Evolutionary conservation across 176 grass and related monocot species (phyloP).

Genomic region (Musa acuminata): DNA sequence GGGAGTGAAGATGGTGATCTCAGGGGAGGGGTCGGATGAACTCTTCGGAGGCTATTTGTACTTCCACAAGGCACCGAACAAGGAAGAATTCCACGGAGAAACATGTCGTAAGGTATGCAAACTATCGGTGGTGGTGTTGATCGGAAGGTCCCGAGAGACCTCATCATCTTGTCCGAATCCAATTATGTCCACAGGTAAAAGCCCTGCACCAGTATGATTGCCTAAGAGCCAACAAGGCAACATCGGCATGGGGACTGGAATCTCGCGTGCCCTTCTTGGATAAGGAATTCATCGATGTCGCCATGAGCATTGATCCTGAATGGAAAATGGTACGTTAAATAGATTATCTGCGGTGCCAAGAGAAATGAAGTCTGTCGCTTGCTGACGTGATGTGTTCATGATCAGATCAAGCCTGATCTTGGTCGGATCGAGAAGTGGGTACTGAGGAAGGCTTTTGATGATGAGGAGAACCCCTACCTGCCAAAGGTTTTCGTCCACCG

Average conservation of each 20-base stretch:
- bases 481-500: conserved; percentile 42
- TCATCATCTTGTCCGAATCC: no score
- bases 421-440: conserved; percentile 93
- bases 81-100: conserved; percentile 87
- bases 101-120: conserved; percentile 74
- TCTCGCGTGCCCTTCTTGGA: conserved; percentile 95
- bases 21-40: conserved; percentile 89
- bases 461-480: conserved; percentile 79
- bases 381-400: background rate
- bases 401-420: conserved; percentile 53
- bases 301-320: conserved; percentile 90
- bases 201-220: conserved; percentile 92
- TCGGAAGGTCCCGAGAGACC: no score
- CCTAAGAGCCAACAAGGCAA: conserved; percentile 81
- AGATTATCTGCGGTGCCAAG: background rate
- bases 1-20: conserved; percentile 97
- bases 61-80: conserved; percentile 98
- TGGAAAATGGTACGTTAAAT: conserved; percentile 61
- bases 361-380: no score
- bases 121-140: background rate
- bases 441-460: conserved; percentile 83
- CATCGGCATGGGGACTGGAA: conserved; percentile 89
- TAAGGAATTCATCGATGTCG: conserved; percentile 82
- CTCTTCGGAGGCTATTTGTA: conserved; percentile 92
- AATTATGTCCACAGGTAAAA: conserved; percentile 39